Conservation (phyloP, 225 moss, liverwort and hornwort genomes). For the Climacium dendroides region DNA sequence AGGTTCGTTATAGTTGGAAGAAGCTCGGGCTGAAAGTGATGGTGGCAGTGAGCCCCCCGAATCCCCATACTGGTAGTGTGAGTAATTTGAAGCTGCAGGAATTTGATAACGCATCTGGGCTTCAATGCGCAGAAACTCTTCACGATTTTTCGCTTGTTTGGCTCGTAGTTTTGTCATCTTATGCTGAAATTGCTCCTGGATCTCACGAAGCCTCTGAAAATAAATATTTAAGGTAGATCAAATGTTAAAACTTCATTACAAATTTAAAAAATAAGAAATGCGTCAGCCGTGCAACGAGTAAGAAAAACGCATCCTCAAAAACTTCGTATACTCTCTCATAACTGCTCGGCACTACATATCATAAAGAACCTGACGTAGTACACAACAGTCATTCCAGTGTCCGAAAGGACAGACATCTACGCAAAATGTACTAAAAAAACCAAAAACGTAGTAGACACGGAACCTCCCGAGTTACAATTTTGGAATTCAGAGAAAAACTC, state of each 20-base stretch:
- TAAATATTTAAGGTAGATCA: not conserved
- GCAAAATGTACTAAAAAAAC: not conserved
- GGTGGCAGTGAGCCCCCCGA: constrained; percentile 14
- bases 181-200: constrained; percentile 92
- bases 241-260: not conserved
- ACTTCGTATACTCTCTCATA: not conserved
- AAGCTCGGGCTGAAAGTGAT: constrained; percentile 7
- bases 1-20: constrained; percentile 13
- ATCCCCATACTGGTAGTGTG: constrained; percentile 32
- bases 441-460: not conserved
- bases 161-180: constrained; percentile 83
- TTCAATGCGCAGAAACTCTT: constrained; percentile 79
- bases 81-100: constrained; percentile 42
- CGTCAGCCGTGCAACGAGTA: not conserved
- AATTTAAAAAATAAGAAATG: not conserved
- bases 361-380: not conserved
- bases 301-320: not conserved
- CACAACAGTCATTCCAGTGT: not conserved
- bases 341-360: not conserved
- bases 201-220: constrained; percentile 89
- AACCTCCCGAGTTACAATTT: not conserved
- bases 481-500: not conserved
- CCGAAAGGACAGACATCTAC: not conserved
- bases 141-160: constrained; percentile 82
- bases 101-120: constrained; percentile 78